Percentiles rank a stretch among this genome's conserved stretches.
These are phyloP conservation scores for Eleusine coracana DNA, from an alignment of 176 grass and related monocot species.

Conservation along the genomic window DNA sequence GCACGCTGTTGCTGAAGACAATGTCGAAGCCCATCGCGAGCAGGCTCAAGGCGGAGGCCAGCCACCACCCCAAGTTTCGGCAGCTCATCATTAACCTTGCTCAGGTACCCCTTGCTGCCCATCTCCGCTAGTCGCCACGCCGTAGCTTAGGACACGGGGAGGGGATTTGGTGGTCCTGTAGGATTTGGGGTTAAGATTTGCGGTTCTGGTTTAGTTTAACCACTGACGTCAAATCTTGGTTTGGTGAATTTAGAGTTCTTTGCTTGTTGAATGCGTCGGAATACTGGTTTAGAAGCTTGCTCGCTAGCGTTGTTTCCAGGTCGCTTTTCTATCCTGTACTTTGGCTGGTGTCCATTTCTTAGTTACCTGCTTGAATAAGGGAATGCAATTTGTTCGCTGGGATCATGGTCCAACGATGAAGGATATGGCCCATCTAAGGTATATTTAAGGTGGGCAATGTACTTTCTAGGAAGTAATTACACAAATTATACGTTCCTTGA, in stretches of 20 bases:
- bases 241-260: not conserved
- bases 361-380: not conserved
- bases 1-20: conserved; percentile 62
- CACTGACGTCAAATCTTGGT: not conserved
- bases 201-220: not conserved
- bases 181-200: not conserved
- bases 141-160: not conserved
- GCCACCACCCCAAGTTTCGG: conserved; percentile 65
- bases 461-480: not conserved
- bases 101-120: conserved; percentile 43
- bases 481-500: not conserved
- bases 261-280: not conserved
- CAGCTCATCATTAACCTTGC: conserved; percentile 69
- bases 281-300: not conserved
- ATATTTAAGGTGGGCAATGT: not conserved
- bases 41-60: conserved; percentile 70
- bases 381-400: not conserved
- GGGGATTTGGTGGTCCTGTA: not conserved
- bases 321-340: not conserved
- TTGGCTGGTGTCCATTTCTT: not conserved
- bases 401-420: conserved; percentile 3
- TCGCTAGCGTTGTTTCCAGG: not conserved
- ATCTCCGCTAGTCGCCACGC: not conserved
- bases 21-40: conserved; percentile 62
- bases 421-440: not conserved